phyloP scores from a whole-genome alignment of 139 green algal genomes.

The Parachlorella kessleri region DNA sequence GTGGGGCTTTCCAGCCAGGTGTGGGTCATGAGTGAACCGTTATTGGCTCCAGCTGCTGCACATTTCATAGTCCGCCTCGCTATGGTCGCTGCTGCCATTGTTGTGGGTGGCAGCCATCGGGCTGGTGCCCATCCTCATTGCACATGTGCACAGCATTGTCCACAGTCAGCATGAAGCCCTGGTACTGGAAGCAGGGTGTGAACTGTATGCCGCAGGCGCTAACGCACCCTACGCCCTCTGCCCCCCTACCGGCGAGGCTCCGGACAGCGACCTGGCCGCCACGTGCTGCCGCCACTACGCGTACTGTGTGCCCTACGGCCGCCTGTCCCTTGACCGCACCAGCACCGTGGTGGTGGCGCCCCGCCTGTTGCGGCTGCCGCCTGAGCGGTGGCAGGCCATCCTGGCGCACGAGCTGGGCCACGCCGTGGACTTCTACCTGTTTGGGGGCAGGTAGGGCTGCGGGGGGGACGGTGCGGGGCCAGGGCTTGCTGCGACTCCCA shows the following conservation, averaged over 20 bases:
- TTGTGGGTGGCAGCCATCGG: too few relatives aligned
- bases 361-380: conserved; percentile 7
- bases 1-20: background rate
- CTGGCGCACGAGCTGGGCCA: conserved; percentile 29
- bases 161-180: too few relatives aligned
- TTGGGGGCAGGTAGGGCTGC: conserved; percentile 9
- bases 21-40: too few relatives aligned
- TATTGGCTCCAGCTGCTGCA: too few relatives aligned
- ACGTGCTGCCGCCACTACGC: conserved; percentile 43
- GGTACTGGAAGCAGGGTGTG: too few relatives aligned
- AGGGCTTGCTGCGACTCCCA: too few relatives aligned
- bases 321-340: background rate
- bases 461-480: background rate
- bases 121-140: too few relatives aligned
- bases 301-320: conserved; percentile 24
- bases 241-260: background rate
- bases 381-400: conserved; percentile 9
- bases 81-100: too few relatives aligned
- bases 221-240: background rate
- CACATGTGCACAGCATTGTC: too few relatives aligned
- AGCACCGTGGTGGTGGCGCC: conserved; percentile 29
- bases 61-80: too few relatives aligned
- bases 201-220: background rate
- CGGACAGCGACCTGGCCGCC: background rate
- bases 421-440: conserved; percentile 30